Percentiles rank a stretch among this genome's conserved stretches.
phyloP scores from a whole-genome alignment of 73 alveolate genomes.

The Symbiodinium natans region DNA sequence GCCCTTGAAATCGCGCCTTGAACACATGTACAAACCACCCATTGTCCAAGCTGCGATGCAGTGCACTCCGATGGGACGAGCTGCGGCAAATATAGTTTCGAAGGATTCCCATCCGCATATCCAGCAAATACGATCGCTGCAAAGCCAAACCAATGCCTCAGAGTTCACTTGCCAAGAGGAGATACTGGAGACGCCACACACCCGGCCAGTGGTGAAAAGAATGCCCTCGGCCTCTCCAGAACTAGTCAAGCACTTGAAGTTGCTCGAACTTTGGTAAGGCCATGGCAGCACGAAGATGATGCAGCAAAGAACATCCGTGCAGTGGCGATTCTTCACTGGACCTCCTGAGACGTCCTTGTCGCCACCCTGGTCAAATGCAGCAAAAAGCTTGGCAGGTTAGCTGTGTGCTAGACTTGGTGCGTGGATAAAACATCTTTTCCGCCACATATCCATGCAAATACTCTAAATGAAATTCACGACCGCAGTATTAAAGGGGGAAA shows the following conservation, averaged over 20 bases:
- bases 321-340: constrained; percentile 97
- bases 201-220: too few species aligned
- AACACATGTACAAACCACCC: too few species aligned
- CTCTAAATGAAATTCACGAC: too few species aligned
- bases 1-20: constrained; percentile 89
- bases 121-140: constrained; percentile 72
- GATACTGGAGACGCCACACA: too few species aligned
- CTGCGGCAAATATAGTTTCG: constrained; percentile 94
- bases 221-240: too few species aligned
- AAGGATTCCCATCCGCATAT: constrained; percentile 96
- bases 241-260: too few species aligned
- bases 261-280: neutral
- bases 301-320: constrained; percentile 98
- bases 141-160: constrained; percentile 84
- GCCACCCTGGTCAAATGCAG: constrained; percentile 30
- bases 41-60: too few species aligned
- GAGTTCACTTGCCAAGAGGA: neutral
- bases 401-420: too few species aligned
- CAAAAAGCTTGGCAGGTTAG: neutral
- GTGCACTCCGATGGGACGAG: too few species aligned
- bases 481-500: too few species aligned
- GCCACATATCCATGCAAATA: too few species aligned
- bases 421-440: too few species aligned
- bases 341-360: constrained; percentile 96
- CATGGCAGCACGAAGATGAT: constrained; percentile 95